A percentile compares a stretch with the other conserved stretches of the same genome.
These are phyloP conservation scores for Oryza glaberrima DNA, from an alignment of 176 grass and related monocot species.

Conservation along the genomic window DNA sequence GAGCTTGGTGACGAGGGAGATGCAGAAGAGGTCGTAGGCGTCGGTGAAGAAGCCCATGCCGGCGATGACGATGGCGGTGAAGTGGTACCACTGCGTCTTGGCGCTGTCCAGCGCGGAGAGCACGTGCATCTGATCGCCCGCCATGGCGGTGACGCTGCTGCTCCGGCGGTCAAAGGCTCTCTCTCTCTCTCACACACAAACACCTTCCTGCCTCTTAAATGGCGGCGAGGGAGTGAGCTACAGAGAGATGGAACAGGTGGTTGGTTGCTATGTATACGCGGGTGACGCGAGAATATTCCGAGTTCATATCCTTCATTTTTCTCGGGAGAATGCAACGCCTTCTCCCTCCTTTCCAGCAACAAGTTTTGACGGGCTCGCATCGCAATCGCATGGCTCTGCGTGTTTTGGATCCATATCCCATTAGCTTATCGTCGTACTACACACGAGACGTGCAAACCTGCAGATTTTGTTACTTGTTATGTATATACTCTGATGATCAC, in stretches of 20 bases:
- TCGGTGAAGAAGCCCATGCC: conserved; percentile 67
- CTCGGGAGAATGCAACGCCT: not conserved
- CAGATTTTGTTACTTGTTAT: not conserved
- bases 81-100: conserved; percentile 57
- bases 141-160: conserved; percentile 2
- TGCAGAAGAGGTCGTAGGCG: conserved; percentile 60
- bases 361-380: conserved; percentile 33
- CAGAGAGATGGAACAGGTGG: not conserved
- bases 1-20: conserved; percentile 58
- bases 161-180: not conserved
- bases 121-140: conserved; percentile 38
- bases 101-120: conserved; percentile 51
- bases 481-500: not conserved
- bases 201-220: not conserved
- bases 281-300: conserved; percentile 37
- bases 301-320: conserved; percentile 29
- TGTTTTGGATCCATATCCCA: too few species aligned
- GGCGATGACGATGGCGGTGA: conserved; percentile 58
- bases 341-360: conserved; percentile 8
- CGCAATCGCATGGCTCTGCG: not conserved
- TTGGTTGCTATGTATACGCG: conserved; percentile 14
- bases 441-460: too few species aligned
- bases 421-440: too few species aligned
- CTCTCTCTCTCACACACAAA: too few species aligned
- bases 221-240: not conserved